Evolutionary conservation across 345 rosid species (phyloP), one percentile per base, ranked within the genome.

Genomic region (Viola odorata): DNA sequence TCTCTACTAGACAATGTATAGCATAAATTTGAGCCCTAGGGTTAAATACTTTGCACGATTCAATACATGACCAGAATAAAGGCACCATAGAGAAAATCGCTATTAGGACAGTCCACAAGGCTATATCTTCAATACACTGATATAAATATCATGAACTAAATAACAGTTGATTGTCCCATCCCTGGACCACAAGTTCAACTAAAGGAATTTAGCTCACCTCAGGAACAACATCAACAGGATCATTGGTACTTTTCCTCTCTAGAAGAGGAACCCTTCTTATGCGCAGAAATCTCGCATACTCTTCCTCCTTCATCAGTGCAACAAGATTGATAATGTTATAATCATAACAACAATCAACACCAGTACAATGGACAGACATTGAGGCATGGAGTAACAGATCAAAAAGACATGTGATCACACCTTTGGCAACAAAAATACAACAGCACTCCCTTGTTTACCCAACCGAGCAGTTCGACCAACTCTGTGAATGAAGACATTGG

Each of bases 391-490:
- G 12, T 8, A 54, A 51, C 40, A 40, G 4, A 39, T 49, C 38
- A 53, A 57, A 41, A 1, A 42, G 45, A 6, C 8, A 42, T 42
- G 45, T 6, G 50, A 23, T 23, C 37, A 44, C 49, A 89, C 97
- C 97, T 88, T 86, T 37, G 91, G 92, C 37, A 83, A 67, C 54
- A 94, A 77, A 65, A 90, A 83, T 52, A 84, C 86, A 42, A 88
- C 73, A 13, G 95, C 79, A 61, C 60, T 80, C 65, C 99, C 97
- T 77, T 88, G 79, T 75, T 83, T 82, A 61, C 97, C 96, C 78
- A 90, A 57, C 48, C 95, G 80, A 76, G 97, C 99, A 76, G 95
- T 85, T 77, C 95, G 81, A 12, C 97, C 99, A 8, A 85, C 97
- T 61, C 99, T 82, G 67, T 94, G 99, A 70, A 82, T 50, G 77